Base-by-base conservation (phyloP, 441 rosid genomes). In the Daphne laureola region DNA sequence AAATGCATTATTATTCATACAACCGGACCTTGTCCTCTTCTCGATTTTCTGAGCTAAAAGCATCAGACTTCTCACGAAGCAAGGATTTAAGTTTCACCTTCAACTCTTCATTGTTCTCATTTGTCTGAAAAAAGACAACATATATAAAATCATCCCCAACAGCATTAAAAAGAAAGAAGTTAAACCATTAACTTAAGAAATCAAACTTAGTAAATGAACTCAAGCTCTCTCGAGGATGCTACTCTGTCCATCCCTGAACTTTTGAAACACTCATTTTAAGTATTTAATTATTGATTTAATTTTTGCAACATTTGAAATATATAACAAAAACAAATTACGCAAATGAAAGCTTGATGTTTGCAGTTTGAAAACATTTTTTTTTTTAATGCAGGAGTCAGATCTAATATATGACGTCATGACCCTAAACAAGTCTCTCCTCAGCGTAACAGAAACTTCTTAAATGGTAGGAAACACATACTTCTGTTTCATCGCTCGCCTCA, bases 11-110 rank as follows among this genome's bases (percentile, higher is more conserved):
- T 21, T 21, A 21, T 21, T 2, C 1, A 21, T 21, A 2, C 4
- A 31, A 31, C 8, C 62, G 58, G 56, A 93, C 98, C 96, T 87
- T 85, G 73, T 93, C 98, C 69, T 80, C 75, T 69, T 80, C 87
- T 6, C 65, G 66, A 61, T 71, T 74, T 18, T 67, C 67, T 17
- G 89, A 76, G 68, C 73, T 85, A 66, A 93, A 90, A 43, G 55
- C 80, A 75, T 90, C 99, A 57, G 74, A 63, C 70, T 87, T 87
- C 59, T 78, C 84, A 41, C 81, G 87, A 60, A 87, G 69, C 65
- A 69, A 58, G 51, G 73, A 91, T 73, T 90, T 93, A 51, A 93
- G 92, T 80, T 85, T 83, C 50, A 74, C 57, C 73, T 90, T 80
- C 65, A 93, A 55, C 56, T 93, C 99, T 65, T 83, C 95, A 63